Percentiles rank a stretch among this genome's conserved stretches.
Evolutionary conservation across 106 monocot species (phyloP).

Genomic region (Triglochin maritima): DNA sequence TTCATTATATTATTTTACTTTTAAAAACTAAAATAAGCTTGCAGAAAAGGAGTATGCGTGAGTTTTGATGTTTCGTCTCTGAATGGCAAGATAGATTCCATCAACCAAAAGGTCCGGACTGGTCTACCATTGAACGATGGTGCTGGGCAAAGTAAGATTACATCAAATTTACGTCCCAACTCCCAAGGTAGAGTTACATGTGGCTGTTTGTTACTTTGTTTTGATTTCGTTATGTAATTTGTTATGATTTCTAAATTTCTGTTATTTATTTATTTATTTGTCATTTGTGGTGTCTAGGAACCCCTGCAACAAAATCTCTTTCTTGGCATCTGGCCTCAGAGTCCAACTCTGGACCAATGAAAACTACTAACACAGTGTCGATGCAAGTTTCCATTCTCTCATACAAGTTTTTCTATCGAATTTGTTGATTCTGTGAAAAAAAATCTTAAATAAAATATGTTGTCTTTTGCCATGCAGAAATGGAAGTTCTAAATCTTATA

Average conservation of each 20-base stretch:
- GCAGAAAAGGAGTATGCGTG: too few species aligned
- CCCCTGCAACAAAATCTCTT: slow-evolving; percentile 27
- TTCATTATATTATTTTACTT: neutral
- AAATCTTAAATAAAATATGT: neutral
- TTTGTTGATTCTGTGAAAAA: neutral
- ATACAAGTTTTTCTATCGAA: neutral
- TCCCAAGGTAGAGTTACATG: slow-evolving; percentile 28
- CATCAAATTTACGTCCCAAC: slow-evolving; percentile 35
- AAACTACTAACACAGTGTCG: slow-evolving; percentile 16
- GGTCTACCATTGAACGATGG: slow-evolving; percentile 15
- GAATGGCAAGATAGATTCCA: slow-evolving; percentile 32
- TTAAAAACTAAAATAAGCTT: neutral
- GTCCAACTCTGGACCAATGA: slow-evolving; percentile 26
- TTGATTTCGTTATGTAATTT: neutral
- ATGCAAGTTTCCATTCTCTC: slow-evolving; percentile 19
- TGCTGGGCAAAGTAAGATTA: slow-evolving; percentile 14
- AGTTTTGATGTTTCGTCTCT: neutral
- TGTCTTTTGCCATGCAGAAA: slow-evolving; percentile 11
- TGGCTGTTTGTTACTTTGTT: too few species aligned
- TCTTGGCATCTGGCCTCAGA: slow-evolving; percentile 77
- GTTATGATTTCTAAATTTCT: neutral
- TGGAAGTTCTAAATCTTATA: slow-evolving; percentile 27
- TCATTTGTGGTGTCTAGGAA: neutral
- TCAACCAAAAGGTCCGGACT: slow-evolving; percentile 18
- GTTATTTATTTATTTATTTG: neutral